Evolutionary conservation across 1,284 basidiomycete species (phyloP).

Genomic region (Pterula multifida): DNA sequence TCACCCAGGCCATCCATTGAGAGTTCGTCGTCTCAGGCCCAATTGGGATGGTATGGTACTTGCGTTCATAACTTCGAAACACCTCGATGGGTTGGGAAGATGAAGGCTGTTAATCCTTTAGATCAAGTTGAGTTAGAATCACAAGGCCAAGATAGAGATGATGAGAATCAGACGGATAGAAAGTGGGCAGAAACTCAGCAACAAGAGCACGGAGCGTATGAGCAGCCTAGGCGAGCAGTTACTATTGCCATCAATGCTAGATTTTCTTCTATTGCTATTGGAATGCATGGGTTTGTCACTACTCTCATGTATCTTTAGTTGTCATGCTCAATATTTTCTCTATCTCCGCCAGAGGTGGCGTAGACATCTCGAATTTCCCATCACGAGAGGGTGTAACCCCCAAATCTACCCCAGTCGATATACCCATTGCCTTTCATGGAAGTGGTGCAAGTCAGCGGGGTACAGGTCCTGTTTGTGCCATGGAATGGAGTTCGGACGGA

Average conservation of each 20-base stretch:
- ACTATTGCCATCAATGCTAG: constrained; percentile 66
- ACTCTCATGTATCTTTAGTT: neutral
- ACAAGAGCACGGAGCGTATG: constrained; percentile 28
- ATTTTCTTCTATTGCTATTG: constrained; percentile 80
- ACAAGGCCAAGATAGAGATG: neutral
- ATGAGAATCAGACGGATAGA: neutral
- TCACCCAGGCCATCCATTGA: constrained; percentile 2
- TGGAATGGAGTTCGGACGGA: constrained; percentile 93
- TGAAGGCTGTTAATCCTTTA: constrained; percentile 37
- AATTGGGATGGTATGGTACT: constrained; percentile 48
- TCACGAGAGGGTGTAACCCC: constrained; percentile 40
- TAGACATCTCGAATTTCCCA: constrained; percentile 57
- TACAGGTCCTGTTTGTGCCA: constrained; percentile 64
- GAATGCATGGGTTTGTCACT: constrained; percentile 47
- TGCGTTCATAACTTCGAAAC: constrained; percentile 57
- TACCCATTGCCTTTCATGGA: constrained; percentile 44
- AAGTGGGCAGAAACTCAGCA: constrained; percentile 9
- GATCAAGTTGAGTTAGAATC: constrained; percentile 12
- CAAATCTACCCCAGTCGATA: constrained; percentile 39
- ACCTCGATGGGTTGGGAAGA: constrained; percentile 68
- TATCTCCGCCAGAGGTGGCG: constrained; percentile 32
- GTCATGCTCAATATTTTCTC: constrained; percentile 3
- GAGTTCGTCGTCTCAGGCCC: constrained; percentile 9
- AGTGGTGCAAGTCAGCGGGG: constrained; percentile 11
- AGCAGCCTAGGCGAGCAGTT: constrained; percentile 55